Conservation (phyloP, 192 early-diverging fungal species). For the Coemansia sp. region DNA sequence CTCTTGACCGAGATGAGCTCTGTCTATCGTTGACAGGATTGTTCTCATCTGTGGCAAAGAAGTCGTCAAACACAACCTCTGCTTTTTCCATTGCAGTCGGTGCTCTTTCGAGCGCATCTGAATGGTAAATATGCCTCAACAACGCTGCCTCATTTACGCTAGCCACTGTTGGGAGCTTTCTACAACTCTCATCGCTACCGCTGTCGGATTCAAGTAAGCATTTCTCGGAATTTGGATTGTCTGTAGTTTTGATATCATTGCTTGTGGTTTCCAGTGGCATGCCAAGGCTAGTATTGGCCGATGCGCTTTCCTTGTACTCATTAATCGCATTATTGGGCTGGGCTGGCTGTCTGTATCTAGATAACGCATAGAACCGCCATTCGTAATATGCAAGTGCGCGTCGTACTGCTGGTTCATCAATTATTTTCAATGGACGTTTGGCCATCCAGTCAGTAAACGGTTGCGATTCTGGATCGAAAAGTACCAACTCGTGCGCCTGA, state of each 20-base stretch:
- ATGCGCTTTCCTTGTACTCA: too few relatives aligned
- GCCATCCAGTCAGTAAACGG: slow-evolving; percentile 13
- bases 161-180: not conserved
- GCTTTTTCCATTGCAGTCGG: slow-evolving; percentile 17
- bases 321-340: not conserved
- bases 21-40: too few relatives aligned
- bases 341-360: not conserved
- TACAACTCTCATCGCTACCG: too few relatives aligned
- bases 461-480: slow-evolving; percentile 14
- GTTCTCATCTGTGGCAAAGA: slow-evolving; percentile 10
- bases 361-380: slow-evolving; percentile 30
- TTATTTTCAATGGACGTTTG: not conserved
- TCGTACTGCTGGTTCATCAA: slow-evolving; percentile 27
- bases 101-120: not conserved
- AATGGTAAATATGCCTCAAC: slow-evolving; percentile 13
- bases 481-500: slow-evolving; percentile 29
- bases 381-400: slow-evolving; percentile 50
- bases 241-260: not conserved
- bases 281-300: too few relatives aligned
- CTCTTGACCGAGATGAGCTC: slow-evolving; percentile 2
- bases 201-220: too few relatives aligned
- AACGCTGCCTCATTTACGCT: slow-evolving; percentile 25
- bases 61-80: slow-evolving; percentile 36
- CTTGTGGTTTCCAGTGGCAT: too few relatives aligned
- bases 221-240: not conserved